A percentile compares a stretch with the other conserved stretches of the same genome.
Evolutionary conservation across 768 basidiomycete species (phyloP).

Genomic region (Leccinum subgranulosum): DNA sequence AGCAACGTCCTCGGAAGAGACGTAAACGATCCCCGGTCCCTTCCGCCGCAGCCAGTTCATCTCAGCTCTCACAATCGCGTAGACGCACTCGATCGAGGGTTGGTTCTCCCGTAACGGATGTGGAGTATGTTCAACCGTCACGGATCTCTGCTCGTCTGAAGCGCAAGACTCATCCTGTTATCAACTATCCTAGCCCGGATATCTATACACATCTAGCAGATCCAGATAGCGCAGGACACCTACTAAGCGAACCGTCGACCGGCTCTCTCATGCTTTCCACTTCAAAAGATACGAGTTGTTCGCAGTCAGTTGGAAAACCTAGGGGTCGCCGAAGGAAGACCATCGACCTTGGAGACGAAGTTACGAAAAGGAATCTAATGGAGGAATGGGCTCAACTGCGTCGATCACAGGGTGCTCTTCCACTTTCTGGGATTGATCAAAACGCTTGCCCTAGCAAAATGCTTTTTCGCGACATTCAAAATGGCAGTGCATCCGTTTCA

Average conservation of each 20-base stretch:
- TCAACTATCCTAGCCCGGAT: slow-evolving; percentile 17
- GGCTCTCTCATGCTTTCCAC: slow-evolving; percentile 2
- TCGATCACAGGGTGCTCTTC: slow-evolving; percentile 24
- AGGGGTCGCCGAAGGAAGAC: slow-evolving; percentile 17
- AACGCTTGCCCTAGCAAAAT: background rate
- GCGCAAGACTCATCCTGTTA: slow-evolving; percentile 17
- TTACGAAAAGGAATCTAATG: slow-evolving; percentile 22
- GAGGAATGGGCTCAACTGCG: slow-evolving; percentile 32
- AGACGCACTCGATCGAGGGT: slow-evolving; percentile 17
- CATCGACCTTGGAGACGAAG: slow-evolving; percentile 19
- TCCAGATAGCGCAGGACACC: slow-evolving; percentile 7
- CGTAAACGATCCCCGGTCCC: slow-evolving; percentile 21
- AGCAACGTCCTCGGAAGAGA: slow-evolving; percentile 20
- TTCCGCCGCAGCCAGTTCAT: slow-evolving; percentile 8
- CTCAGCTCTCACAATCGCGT: slow-evolving; percentile 9
- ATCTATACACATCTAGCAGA: slow-evolving; percentile 30
- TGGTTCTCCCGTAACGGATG: slow-evolving; percentile 12
- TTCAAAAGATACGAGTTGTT: background rate
- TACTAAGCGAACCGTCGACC: slow-evolving; percentile 8
- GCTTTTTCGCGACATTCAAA: background rate
- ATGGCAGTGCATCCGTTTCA: background rate
- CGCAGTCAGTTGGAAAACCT: slow-evolving; percentile 6
- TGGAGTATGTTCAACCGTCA: slow-evolving; percentile 1
- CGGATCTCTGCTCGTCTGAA: slow-evolving; percentile 22
- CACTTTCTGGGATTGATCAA: slow-evolving; percentile 9